phyloP scores from a whole-genome alignment of 208 protist genomes.

The Leishmania gerbilli region DNA sequence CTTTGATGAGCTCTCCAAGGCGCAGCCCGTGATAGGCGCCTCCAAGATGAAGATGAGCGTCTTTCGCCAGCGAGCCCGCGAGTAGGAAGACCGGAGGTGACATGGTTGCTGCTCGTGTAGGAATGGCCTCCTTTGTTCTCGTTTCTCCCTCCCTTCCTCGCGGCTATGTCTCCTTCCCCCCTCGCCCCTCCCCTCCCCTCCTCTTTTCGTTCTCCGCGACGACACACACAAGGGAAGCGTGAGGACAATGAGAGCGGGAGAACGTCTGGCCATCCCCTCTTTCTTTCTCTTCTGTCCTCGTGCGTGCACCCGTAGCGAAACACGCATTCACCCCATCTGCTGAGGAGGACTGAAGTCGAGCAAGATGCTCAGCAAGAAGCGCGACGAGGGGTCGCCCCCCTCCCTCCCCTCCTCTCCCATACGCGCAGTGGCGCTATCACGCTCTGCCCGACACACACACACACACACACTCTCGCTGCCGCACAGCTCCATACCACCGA shows the following conservation, averaged over 20 bases:
- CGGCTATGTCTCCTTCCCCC: not conserved
- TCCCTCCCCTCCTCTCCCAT: too few species aligned
- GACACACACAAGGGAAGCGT: not conserved
- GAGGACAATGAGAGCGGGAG: not conserved
- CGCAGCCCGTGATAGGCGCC: constrained; percentile 46
- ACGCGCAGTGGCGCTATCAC: not conserved
- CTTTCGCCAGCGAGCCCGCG: constrained; percentile 72
- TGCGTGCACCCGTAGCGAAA: not conserved
- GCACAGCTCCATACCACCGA: too few species aligned
- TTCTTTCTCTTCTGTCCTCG: not conserved
- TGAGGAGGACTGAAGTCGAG: not conserved
- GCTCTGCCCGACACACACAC: not conserved
- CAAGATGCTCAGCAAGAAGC: not conserved
- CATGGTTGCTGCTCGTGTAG: not conserved
- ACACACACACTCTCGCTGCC: not conserved
- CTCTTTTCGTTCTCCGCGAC: not conserved
- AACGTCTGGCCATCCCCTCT: not conserved
- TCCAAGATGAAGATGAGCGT: constrained; percentile 67
- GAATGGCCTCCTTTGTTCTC: not conserved
- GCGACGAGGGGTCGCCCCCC: too few species aligned
- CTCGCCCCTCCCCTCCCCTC: not conserved
- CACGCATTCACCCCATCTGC: not conserved
- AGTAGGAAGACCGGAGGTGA: constrained; percentile 17
- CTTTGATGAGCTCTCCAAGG: constrained; percentile 57
- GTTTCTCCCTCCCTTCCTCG: not conserved